Evolutionary conservation across 2,329 filamentous ascomycete genomes (phyloP), one percentile per base, ranked within the genome.

Genomic region (Aspergillus puulaauensis): DNA sequence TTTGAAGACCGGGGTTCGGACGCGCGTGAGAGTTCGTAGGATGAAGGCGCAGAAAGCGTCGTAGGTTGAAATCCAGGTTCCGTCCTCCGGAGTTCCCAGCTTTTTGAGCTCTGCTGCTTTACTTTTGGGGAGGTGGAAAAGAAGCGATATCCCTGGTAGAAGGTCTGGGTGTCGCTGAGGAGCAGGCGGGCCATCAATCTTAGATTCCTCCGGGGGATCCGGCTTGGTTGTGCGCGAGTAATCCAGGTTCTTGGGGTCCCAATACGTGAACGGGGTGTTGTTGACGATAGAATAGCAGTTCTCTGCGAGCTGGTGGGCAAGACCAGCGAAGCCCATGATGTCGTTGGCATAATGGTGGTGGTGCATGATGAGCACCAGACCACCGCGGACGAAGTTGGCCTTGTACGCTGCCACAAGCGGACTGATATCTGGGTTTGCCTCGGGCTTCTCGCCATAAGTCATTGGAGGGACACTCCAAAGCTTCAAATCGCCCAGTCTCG

Each of bases 81-180:
- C 35, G 35, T 71, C 76, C 1, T 31, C 9, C 3, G 27, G 27
- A 31, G 9, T 9, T 8, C 27, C 27, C 27, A 31, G 27, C 12
- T 59, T 61, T 58, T 80, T 80, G 5, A 81, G 63, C 52, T 72
- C 62, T 0, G 71, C 71, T 0, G 74, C 74, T 55, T 79, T 80
- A 64, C 76, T 79, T 60, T 73, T 74, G 2, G 78, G 75, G 0
- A 80, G 67, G 52, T 80, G 78, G 57, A 80, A 79, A 1, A 80
- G 68, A 0, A 78, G 66, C 69, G 41, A 60, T 54, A 8, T 59
- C 17, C 47, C 44, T 14, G 46, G 49, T 46, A n/a, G 11, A 11
- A 65, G 62, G 2, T 50, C 63, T 3, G 57, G 56, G 17, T 64
- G 63, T 0, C 54, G 56, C 17, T 54, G 17, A 1, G 63, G 60